Conservation (phyloP, 257 asterid species). For the Ilex aquifolium region DNA sequence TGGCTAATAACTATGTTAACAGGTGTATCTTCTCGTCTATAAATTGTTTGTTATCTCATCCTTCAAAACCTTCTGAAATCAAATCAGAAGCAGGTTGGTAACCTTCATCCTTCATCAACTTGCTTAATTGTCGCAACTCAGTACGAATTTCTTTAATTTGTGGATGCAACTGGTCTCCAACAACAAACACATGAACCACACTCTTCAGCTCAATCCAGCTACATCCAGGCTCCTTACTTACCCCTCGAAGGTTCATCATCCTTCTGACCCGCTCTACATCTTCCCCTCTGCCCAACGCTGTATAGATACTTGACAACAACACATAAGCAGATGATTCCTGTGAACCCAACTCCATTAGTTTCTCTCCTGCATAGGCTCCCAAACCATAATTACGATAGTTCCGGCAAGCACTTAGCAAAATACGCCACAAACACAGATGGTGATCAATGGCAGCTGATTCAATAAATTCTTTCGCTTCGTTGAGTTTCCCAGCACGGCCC, state of each 20-base stretch:
- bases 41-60: background rate
- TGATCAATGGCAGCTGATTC: conserved; percentile 57
- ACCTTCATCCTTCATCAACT: conserved; percentile 49
- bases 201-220: conserved; percentile 89
- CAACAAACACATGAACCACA: conserved; percentile 74
- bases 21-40: background rate
- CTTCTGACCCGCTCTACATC: conserved; percentile 68
- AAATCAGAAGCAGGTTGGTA: conserved; percentile 23
- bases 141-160: conserved; percentile 41
- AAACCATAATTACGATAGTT: conserved; percentile 62
- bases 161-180: conserved; percentile 67
- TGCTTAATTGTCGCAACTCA: conserved; percentile 40
- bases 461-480: conserved; percentile 65
- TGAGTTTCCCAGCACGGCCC: conserved; percentile 80
- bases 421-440: conserved; percentile 76
- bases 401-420: conserved; percentile 65
- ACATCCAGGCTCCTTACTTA: conserved; percentile 84
- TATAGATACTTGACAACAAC: conserved; percentile 70
- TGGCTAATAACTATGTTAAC: too few species aligned
- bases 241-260: conserved; percentile 59
- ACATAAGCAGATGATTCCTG: conserved; percentile 80
- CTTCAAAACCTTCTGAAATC: conserved; percentile 13
- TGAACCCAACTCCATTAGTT: conserved; percentile 65
- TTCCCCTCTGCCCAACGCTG: conserved; percentile 52
- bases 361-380: conserved; percentile 89